Evolutionary conservation across 148 eudicot species (phyloP).

Genomic region (Rhododendron kiyosumense): DNA sequence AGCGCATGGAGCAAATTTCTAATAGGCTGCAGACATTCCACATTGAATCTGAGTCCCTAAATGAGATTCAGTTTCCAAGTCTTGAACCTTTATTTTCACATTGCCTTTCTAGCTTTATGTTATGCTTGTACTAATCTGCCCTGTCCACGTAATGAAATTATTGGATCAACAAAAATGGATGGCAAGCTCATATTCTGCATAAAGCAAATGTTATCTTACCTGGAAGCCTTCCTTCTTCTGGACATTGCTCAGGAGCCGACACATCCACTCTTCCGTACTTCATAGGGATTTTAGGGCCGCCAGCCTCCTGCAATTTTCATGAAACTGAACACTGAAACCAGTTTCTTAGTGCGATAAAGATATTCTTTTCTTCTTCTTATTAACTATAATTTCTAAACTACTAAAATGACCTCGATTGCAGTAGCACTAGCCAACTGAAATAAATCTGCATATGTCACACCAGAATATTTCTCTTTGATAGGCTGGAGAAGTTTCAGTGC

Average conservation of each 20-base stretch:
- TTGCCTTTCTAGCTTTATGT: not conserved
- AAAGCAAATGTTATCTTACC: conserved; percentile 36
- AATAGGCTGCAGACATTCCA: not conserved
- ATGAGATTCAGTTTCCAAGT: not conserved
- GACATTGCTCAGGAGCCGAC: conserved; percentile 76
- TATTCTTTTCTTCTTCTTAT: not conserved
- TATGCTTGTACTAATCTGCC: not conserved
- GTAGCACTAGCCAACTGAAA: conserved; percentile 98
- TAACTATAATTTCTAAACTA: not conserved
- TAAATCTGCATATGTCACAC: conserved; percentile 88
- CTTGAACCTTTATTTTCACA: not conserved
- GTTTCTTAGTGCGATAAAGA: conserved; percentile 1
- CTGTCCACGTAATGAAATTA: not conserved
- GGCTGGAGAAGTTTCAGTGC: conserved; percentile 93
- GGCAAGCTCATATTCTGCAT: not conserved
- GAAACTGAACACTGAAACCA: conserved; percentile 3
- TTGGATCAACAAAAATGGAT: not conserved
- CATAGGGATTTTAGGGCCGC: conserved; percentile 95
- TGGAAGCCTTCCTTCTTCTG: conserved; percentile 99
- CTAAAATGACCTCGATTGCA: conserved; percentile 74
- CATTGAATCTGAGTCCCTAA: not conserved
- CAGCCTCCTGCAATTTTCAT: conserved; percentile 70
- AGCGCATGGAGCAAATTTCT: not conserved
- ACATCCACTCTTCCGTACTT: conserved; percentile 96
- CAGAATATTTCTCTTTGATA: conserved; percentile 85